Base-by-base conservation (phyloP, 2,329 filamentous ascomycete species). In the Dothistroma septosporum region DNA sequence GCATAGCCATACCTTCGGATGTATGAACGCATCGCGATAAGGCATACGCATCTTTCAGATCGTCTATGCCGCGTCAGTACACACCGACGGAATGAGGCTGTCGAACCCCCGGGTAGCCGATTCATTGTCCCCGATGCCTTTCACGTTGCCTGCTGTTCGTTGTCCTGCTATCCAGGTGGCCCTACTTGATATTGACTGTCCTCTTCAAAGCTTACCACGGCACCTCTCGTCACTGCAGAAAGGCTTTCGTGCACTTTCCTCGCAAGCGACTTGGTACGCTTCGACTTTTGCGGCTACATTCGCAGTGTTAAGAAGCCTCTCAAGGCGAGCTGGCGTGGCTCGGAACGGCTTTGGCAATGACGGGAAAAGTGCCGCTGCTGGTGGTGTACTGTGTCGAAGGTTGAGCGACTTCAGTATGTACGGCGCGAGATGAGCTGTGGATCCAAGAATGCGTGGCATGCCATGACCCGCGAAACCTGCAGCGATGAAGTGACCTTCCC, bases 371-470 rank as follows among this genome's bases (percentile, higher is more conserved):
- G 61, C n/a, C 4, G 58, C 66, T 16, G 69, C 59, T 12, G 56
- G 52, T 0, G 70, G 72, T 41, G 65, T 46, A 5, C 49, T 66
- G 53, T 68, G 61, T 11, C 68, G 57, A 44, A 67, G 24, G 10
- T 61, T 54, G 12, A 74, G 55, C 4, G 62, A 65, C 6, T 66
- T 55, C 9, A 74, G 53, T 2, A 74, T 56, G 4, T 68, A 59
- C 6, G 69, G 70, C 3, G 64, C 62, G 16, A 74, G 66, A 32
- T 72, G 66, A 1, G 72, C 70, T 0, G 70, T 64, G 1, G 70
- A 69, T 24, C 72, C 66, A 1, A 74, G 61, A 50, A 73, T 72
- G 1, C 72, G 70, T 22, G 72, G 71, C 72, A 74, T 74, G 24
- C 71, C 65, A 35, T 72, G 70, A 6, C 70, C 70, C 11, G 60